Base-by-base conservation (phyloP, 805 yeast genomes). In the Phaffomyces thermotolerans region DNA sequence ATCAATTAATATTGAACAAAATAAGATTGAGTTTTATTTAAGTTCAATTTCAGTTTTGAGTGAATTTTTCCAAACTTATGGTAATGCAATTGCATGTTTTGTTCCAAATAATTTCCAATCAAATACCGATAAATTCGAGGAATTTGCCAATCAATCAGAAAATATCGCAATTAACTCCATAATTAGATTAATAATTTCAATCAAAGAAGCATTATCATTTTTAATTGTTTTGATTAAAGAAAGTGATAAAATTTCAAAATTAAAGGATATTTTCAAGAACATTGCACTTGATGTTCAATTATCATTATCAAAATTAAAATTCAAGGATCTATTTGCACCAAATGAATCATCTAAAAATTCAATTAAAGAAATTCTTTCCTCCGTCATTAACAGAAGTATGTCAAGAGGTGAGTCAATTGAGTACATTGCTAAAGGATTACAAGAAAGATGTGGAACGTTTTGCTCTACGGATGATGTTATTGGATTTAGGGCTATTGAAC, bases 341-440 rank as follows among this genome's bases (percentile, higher is more conserved):
- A 71, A 68, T 31, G 79, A 72, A 37, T 73, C 70, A 8, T 59
- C 68, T 12, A 69, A 68, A 47, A 60, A 78, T 40, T 69, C 88
- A 37, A 79, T 91, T 24, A 86, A 87, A 60, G 98, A 91, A 54
- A 78, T 95, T 32, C 74, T 93, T 37, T 83, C 95, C 2, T 84
- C 96, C 1, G 79, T 93, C 32, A 89, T 93, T 49, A 90, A 90
- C 64, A 84, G 84, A 60, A 87, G 85, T 52, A 89, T 93, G 45
- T 73, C 86, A 33, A 79, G 85, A 51, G 98, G 99, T n/a, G 91
- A 87, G 4, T 84, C 95, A 1, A 91, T 93, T 37, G 98, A 91
- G 59, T 71, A 83, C 45, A 86, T 91, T 41, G 95, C 97, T 1
- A 79, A 81, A 31, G 79, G 90, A 2, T 68, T 93, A 41, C 96